These are phyloP conservation scores for Candida ponderosae DNA, from an alignment of 805 yeast species.

Conservation along the genomic window DNA sequence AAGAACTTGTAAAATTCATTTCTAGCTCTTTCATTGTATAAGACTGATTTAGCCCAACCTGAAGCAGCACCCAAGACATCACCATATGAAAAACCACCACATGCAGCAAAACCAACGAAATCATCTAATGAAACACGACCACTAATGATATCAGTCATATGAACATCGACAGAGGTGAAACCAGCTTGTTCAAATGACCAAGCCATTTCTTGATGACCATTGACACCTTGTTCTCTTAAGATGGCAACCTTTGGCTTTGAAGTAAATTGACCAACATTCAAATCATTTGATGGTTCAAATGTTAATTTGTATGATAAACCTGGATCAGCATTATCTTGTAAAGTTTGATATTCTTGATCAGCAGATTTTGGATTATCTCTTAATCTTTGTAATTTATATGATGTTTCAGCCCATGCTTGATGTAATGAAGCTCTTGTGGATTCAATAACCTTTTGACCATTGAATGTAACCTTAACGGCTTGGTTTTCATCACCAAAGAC, in stretches of 20 bases:
- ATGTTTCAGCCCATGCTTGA: slow-evolving; percentile 79
- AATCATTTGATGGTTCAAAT: slow-evolving; percentile 48
- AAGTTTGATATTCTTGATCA: slow-evolving; percentile 71
- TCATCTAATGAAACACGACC: slow-evolving; percentile 67
- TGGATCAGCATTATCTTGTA: slow-evolving; percentile 79
- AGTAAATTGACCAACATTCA: slow-evolving; percentile 28
- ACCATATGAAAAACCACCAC: slow-evolving; percentile 99
- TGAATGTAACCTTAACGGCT: slow-evolving; percentile 36
- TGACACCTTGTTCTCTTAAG: slow-evolving; percentile 96
- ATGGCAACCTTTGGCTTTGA: slow-evolving; percentile 86
- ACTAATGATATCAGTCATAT: slow-evolving; percentile 84
- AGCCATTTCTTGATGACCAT: slow-evolving; percentile 98
- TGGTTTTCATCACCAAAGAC: slow-evolving; percentile 44
- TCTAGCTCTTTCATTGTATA: slow-evolving; percentile 74
- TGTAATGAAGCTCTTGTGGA: slow-evolving; percentile 66
- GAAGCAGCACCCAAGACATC: slow-evolving; percentile 98
- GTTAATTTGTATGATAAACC: slow-evolving; percentile 81
- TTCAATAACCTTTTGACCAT: slow-evolving; percentile 37
- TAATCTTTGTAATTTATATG: slow-evolving; percentile 80
- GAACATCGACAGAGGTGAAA: slow-evolving; percentile 88
- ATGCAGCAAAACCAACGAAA: slow-evolving; percentile 92
- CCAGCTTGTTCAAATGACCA: slow-evolving; percentile 95
- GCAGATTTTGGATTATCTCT: slow-evolving; percentile 94
- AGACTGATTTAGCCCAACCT: slow-evolving; percentile 97
- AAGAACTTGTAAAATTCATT: slow-evolving; percentile 73